phyloP scores from a whole-genome alignment of 1,139 yeast genomes.

The Hyphopichia fennica region DNA sequence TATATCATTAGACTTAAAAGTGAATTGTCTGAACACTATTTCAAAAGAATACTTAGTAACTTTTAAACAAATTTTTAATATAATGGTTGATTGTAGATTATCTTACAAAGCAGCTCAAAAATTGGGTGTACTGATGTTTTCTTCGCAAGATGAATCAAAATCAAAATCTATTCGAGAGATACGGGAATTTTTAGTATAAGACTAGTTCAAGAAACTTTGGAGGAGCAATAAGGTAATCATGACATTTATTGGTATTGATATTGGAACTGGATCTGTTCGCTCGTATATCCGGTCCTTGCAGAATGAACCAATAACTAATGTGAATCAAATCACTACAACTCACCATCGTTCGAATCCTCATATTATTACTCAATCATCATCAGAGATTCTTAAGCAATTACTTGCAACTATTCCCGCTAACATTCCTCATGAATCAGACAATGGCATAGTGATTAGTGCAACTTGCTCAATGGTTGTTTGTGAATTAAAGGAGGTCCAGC shows the following conservation, averaged over 20 bases:
- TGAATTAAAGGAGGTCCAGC: conserved; percentile 11
- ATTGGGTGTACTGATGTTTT: no score
- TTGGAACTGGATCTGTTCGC: conserved; percentile 55
- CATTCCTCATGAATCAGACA: background rate
- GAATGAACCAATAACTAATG: conserved; percentile 4
- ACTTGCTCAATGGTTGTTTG: conserved; percentile 56
- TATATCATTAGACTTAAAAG: no score
- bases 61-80: no score
- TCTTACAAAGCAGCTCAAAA: no score
- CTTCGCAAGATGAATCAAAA: no score
- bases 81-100: no score
- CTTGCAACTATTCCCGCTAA: conserved; percentile 2
- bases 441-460: conserved; percentile 33
- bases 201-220: background rate
- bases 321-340: conserved; percentile 8
- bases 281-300: conserved; percentile 20
- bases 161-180: no score
- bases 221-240: no score
- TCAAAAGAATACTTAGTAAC: no score
- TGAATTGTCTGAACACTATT: no score
- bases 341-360: conserved; percentile 10
- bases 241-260: conserved; percentile 46
- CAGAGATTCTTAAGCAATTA: conserved; percentile 28
- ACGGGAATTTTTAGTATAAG: no score
- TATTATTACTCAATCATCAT: conserved; percentile 43